Percentiles rank a stretch among this genome's conserved stretches.
Conservation (phyloP, 306 rosid species). For the Rosa chinensis region DNA sequence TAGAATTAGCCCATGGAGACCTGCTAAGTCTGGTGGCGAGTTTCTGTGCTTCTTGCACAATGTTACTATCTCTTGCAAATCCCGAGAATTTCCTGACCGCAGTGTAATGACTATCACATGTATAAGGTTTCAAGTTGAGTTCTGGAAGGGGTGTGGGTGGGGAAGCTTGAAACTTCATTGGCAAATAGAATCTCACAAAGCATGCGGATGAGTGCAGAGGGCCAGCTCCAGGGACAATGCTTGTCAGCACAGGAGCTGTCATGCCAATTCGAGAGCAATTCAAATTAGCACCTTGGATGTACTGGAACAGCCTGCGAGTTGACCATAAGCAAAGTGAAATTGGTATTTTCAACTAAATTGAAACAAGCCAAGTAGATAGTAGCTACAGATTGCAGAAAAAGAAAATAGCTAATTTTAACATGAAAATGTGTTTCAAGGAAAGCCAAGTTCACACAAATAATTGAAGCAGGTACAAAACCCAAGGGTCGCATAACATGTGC, state of each 20-base stretch:
- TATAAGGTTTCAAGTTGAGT: constrained; percentile 45
- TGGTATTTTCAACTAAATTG: background rate
- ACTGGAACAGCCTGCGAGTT: constrained; percentile 70
- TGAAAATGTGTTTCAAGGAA: background rate
- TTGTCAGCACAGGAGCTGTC: constrained; percentile 66
- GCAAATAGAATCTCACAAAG: constrained; percentile 49
- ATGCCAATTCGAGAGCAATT: constrained; percentile 72
- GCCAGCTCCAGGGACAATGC: constrained; percentile 58
- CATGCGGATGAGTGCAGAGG: constrained; percentile 35
- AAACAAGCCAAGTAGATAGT: background rate
- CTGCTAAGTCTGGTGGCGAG: constrained; percentile 57
- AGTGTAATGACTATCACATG: constrained; percentile 46
- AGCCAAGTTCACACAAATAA: background rate
- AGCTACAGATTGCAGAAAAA: background rate
- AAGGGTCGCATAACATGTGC: too few relatives aligned
- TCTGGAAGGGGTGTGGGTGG: constrained; percentile 79
- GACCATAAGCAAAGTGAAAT: background rate
- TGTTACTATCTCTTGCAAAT: constrained; percentile 56
- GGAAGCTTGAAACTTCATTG: constrained; percentile 52
- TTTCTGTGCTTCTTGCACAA: constrained; percentile 68
- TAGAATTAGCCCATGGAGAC: constrained; percentile 62
- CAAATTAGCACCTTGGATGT: constrained; percentile 75
- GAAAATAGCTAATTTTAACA: background rate
- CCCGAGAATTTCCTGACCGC: constrained; percentile 74
- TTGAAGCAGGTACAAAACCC: background rate